Evolutionary conservation across 371 early-diverging fungal species (phyloP).

Genomic region (Globomyces sp.): DNA sequence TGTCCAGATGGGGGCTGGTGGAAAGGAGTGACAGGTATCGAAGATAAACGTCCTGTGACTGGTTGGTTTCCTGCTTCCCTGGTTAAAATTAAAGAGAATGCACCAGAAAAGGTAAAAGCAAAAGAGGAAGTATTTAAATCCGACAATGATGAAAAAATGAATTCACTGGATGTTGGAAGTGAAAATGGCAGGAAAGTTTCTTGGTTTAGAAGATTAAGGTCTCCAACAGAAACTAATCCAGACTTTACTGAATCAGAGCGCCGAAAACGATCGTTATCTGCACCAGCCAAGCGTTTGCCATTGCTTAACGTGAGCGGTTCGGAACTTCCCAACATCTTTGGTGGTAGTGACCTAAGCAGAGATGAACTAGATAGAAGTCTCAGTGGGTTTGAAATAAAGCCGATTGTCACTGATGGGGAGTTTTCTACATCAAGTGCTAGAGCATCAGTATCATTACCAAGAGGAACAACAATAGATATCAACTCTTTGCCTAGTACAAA

Average conservation of each 20-base stretch:
- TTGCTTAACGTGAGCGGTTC: too few relatives aligned
- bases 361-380: not conserved
- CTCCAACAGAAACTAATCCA: not conserved
- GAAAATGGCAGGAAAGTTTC: slow-evolving; percentile 6
- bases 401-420: not conserved
- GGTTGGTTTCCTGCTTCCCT: slow-evolving; percentile 56
- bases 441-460: not conserved
- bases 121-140: not conserved
- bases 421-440: not conserved
- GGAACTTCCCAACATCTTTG: too few relatives aligned
- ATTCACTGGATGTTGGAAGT: not conserved
- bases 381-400: slow-evolving; percentile 1
- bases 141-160: not conserved
- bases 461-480: not conserved
- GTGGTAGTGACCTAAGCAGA: too few relatives aligned
- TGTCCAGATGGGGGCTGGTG: slow-evolving; percentile 59
- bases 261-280: slow-evolving; percentile 6
- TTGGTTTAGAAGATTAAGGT: slow-evolving; percentile 11
- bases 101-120: not conserved
- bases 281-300: not conserved
- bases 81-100: slow-evolving; percentile 25
- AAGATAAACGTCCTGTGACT: slow-evolving; percentile 35
- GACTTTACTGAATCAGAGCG: not conserved
- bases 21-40: slow-evolving; percentile 47
- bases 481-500: not conserved